Evolutionary conservation across 495 filamentous ascomycete species (phyloP).

Genomic region (Penicillium bovifimosum): DNA sequence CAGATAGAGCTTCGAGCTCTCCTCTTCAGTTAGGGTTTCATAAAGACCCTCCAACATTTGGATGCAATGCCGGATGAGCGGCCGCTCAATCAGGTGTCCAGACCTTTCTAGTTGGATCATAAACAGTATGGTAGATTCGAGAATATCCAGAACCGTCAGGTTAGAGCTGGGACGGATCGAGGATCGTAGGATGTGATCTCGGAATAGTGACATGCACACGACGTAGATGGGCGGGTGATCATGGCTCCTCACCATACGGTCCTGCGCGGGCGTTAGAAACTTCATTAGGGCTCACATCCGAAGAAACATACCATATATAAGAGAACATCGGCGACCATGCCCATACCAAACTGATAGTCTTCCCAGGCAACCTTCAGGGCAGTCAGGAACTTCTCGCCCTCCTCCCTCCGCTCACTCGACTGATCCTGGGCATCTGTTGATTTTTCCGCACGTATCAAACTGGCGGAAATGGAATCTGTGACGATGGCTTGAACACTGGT

Average conservation of each 20-base stretch:
- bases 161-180: conserved; percentile 40
- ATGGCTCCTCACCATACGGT: conserved; percentile 73
- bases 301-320: conserved; percentile 81
- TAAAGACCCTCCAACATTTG: conserved; percentile 91
- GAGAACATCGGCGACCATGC: conserved; percentile 93
- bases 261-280: conserved; percentile 34
- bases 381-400: conserved; percentile 77
- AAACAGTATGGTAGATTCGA: conserved; percentile 79
- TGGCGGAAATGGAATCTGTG: conserved; percentile 53
- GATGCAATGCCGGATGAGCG: conserved; percentile 72
- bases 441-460: conserved; percentile 43
- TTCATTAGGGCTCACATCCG: not conserved
- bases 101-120: conserved; percentile 89
- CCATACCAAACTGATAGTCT: conserved; percentile 87
- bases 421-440: conserved; percentile 45
- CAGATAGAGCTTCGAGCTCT: conserved; percentile 71
- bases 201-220: conserved; percentile 78
- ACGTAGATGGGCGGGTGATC: conserved; percentile 74
- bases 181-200: conserved; percentile 69
- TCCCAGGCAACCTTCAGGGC: conserved; percentile 75
- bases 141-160: conserved; percentile 54
- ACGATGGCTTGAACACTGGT: conserved; percentile 61
- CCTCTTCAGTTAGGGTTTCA: conserved; percentile 67
- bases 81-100: conserved; percentile 82
- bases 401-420: conserved; percentile 67